phyloP scores from a whole-genome alignment of 331 rosid species.

The Telfairia occidentalis region DNA sequence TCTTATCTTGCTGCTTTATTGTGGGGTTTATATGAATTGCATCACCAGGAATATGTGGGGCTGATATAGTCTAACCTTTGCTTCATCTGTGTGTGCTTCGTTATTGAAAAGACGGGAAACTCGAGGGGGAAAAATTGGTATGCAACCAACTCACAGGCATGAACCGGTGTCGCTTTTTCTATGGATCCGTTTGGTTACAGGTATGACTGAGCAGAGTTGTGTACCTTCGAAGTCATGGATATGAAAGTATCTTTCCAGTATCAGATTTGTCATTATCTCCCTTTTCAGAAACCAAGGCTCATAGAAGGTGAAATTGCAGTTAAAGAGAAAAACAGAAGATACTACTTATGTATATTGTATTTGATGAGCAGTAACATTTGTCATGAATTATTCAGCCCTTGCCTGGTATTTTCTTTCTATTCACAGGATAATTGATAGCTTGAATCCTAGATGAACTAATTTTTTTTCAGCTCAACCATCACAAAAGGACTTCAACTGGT shows the following conservation, averaged over 20 bases:
- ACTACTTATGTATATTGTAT: not conserved
- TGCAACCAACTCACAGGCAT: not conserved
- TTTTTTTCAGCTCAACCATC: not conserved
- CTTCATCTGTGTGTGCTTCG: not conserved
- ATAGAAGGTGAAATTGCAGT: not conserved
- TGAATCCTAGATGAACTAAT: not conserved
- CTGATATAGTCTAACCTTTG: not conserved
- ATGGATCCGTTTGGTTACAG: not conserved
- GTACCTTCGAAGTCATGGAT: not conserved
- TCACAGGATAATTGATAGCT: not conserved
- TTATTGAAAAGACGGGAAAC: not conserved
- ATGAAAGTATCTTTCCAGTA: not conserved
- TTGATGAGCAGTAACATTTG: not conserved
- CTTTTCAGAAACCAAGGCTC: not conserved
- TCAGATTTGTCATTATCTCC: not conserved
- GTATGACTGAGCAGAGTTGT: not conserved
- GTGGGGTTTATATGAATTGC: conserved; percentile 2
- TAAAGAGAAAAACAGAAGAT: not conserved
- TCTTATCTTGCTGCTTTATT: not conserved
- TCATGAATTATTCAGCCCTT: not conserved
- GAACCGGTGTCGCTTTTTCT: not conserved
- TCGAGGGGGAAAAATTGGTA: not conserved
- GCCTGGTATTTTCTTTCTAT: not conserved
- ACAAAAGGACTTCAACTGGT: conserved; percentile 1
- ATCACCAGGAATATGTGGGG: not conserved